A percentile compares a stretch with the other conserved stretches of the same genome.
Evolutionary conservation across 768 basidiomycete genomes (phyloP).

Genomic region (Termitomyces sp.): DNA sequence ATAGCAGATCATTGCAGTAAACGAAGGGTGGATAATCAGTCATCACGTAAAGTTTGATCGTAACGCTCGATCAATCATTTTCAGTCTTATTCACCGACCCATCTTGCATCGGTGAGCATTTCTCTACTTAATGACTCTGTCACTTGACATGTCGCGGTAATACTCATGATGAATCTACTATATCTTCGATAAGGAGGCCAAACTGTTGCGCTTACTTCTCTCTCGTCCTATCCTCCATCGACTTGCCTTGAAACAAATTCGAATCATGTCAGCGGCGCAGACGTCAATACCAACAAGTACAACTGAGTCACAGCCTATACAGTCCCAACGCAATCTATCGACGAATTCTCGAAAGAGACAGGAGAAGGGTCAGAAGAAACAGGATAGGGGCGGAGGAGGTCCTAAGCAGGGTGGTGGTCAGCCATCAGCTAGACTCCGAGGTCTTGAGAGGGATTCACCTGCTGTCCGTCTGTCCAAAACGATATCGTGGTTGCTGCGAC

Average conservation of each 20-base stretch:
- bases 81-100: neutral
- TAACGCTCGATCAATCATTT: neutral
- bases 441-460: conserved; percentile 57
- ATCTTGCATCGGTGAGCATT: neutral
- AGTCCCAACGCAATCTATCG: neutral
- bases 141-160: neutral
- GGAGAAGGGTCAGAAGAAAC: conserved; percentile 10
- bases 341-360: conserved; percentile 7
- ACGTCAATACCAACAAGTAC: neutral
- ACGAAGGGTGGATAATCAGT: neutral
- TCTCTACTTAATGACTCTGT: neutral
- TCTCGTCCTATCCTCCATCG: neutral
- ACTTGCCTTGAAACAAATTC: neutral
- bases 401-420: neutral
- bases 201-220: neutral
- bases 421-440: conserved; percentile 45
- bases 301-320: neutral
- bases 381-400: conserved; percentile 8
- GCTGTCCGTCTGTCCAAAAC: conserved; percentile 80
- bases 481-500: conserved; percentile 87
- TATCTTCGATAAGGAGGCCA: neutral
- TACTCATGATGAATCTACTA: neutral
- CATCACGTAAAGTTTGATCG: neutral
- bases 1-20: no score
- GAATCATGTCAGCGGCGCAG: neutral